These are phyloP conservation scores for Cordyceps farinosa DNA, from an alignment of 2,329 filamentous ascomycete genomes.

Conservation along the genomic window DNA sequence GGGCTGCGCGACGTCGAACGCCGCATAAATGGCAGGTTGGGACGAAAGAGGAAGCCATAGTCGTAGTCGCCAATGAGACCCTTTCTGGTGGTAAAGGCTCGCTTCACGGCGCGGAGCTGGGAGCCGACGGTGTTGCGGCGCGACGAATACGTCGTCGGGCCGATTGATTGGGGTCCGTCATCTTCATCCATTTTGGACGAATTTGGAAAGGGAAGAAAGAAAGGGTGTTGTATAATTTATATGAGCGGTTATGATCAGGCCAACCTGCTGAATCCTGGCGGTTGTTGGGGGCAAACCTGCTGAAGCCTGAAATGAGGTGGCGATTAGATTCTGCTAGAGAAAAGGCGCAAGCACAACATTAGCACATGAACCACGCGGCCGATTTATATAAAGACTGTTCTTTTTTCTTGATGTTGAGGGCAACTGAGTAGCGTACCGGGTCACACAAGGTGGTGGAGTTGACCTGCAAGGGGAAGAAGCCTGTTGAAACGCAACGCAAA, in stretches of 20 bases:
- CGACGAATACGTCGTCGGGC: constrained; percentile 38
- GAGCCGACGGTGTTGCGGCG: constrained; percentile 28
- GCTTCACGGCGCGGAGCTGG: constrained; percentile 28
- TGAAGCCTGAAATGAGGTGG: constrained; percentile 23
- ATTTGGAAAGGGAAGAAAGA: neutral
- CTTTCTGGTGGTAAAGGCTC: constrained; percentile 55
- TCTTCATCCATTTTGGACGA: constrained; percentile 51
- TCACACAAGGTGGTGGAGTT: neutral
- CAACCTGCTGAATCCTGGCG: constrained; percentile 25
- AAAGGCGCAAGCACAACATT: neutral
- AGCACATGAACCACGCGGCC: neutral
- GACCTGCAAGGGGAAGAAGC: neutral
- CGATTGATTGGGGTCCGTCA: constrained; percentile 49
- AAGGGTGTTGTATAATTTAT: neutral
- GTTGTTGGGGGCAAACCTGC: constrained; percentile 27
- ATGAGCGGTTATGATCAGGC: constrained; percentile 23
- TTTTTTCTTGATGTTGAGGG: neutral
- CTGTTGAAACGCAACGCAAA: neutral
- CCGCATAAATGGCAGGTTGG: constrained; percentile 75
- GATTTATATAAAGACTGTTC: neutral
- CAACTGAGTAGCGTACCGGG: neutral
- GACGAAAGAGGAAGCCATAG: constrained; percentile 83
- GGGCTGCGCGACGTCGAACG: constrained; percentile 52
- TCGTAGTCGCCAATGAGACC: constrained; percentile 84
- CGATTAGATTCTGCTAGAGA: neutral